A percentile compares a stretch with the other conserved stretches of the same genome.
These are phyloP conservation scores for Ceratorhiza oryzae-sativae DNA, from an alignment of 1,284 basidiomycete genomes.

Conservation along the genomic window DNA sequence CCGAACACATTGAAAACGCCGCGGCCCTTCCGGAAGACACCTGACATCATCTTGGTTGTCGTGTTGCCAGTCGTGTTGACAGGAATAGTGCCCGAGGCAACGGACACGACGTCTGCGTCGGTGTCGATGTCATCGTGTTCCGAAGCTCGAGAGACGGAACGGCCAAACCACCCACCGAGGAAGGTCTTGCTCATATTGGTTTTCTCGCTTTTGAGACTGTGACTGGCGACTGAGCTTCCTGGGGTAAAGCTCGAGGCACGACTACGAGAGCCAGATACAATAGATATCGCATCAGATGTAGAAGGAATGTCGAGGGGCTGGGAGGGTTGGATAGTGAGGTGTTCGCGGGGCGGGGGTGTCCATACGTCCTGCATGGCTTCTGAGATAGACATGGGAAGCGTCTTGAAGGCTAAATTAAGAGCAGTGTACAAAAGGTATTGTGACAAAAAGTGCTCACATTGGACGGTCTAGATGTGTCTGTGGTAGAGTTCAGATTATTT, in stretches of 20 bases:
- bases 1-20: conserved; percentile 31
- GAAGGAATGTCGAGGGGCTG: conserved; percentile 38
- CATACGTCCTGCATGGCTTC: conserved; percentile 69
- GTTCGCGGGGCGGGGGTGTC: conserved; percentile 28
- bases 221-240: conserved; percentile 22
- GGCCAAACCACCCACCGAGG: conserved; percentile 34
- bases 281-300: conserved; percentile 48
- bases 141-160: conserved; percentile 9
- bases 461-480: conserved; percentile 16
- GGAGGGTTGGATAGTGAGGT: not conserved
- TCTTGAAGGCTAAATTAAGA: conserved; percentile 53
- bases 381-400: conserved; percentile 69
- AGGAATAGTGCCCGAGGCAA: conserved; percentile 11
- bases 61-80: conserved; percentile 4
- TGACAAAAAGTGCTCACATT: conserved; percentile 7
- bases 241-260: conserved; percentile 39
- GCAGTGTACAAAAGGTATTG: conserved; percentile 7
- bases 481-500: not conserved
- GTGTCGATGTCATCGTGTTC: conserved; percentile 12
- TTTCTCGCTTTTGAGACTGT: conserved; percentile 27
- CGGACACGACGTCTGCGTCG: conserved; percentile 25
- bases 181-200: conserved; percentile 41
- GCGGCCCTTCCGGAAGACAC: conserved; percentile 33
- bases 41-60: conserved; percentile 29
- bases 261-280: conserved; percentile 28